Base-by-base conservation (phyloP, 2,329 filamentous ascomycete genomes). In the Cyanodermella asteris region DNA sequence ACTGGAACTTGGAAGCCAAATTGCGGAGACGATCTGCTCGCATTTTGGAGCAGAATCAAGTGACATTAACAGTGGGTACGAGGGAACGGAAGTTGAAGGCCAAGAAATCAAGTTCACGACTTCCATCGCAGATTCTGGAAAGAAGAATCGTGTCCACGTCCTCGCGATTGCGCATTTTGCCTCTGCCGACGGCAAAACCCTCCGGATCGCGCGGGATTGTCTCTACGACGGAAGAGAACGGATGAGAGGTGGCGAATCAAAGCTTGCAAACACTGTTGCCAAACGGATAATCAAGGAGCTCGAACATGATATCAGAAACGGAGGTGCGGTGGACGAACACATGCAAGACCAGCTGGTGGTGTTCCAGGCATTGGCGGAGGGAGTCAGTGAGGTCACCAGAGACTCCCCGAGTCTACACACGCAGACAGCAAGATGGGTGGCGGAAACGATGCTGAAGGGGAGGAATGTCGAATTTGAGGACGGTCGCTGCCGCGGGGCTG, bases 341-440 rank as follows among this genome's bases (percentile, higher is more conserved):
- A 51, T 65, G 53, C 45, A 59, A 21, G 65, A 70, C 39, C 64
- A 70, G 35, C 34, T 70, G 14, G 56, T 67, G 2, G 50, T 70
- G 1, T 70, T 65, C 29, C 61, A 68, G 36, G 59, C 59, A 10
- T 40, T 71, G 12, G 59, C 60, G 4, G 34, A 43, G 6, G 56
- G 56, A 1, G 36, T 16, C 18, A 13, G 29, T 14, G 18, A 20
- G 6, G 24, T 34, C 13, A n/a, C n/a, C n/a, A n/a, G n/a, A n/a
- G 25, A 35, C 16, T 15, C 18, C 22, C 34, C 43, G 15, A 56
- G 50, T 39, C 30, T 59, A 24, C 56, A 60, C 43, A 41, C 51
- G 1, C 34, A 36, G 35, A 60, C 56, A 3, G 54, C 52, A 2
- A 55, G 18, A 18, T 56, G 16, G 49, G 47, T 36, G 8, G 25